Evolutionary conservation across 2,329 filamentous ascomycete genomes (phyloP).

Genomic region (Penicillium sp.): DNA sequence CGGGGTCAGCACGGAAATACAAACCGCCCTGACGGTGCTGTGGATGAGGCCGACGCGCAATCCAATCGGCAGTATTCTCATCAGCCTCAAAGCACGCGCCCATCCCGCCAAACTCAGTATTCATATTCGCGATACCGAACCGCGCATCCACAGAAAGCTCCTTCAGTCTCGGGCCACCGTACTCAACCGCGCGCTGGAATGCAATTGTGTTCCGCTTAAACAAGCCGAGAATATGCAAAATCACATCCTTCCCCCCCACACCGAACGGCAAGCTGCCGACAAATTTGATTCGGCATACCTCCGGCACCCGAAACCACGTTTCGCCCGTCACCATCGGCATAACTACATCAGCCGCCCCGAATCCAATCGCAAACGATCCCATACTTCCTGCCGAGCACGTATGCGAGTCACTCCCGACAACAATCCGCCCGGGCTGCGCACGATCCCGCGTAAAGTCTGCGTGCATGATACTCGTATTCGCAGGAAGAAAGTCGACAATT

Average conservation of each 20-base stretch:
- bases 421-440: neutral
- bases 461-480: constrained; percentile 1
- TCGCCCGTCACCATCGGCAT: neutral
- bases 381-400: neutral
- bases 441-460: constrained; percentile 2
- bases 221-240: neutral
- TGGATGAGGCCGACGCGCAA: neutral
- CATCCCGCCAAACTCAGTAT: neutral
- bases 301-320: neutral
- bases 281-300: neutral
- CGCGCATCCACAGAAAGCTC: constrained; percentile 3
- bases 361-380: neutral
- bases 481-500: neutral
- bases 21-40: neutral
- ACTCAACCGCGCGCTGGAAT: neutral
- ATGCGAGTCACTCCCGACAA: constrained; percentile 4
- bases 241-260: neutral
- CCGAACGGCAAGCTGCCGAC: neutral
- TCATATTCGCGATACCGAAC: constrained; percentile 6
- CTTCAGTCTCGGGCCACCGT: neutral
- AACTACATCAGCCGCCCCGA: constrained; percentile 6
- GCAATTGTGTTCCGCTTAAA: constrained; percentile 4
- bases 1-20: neutral
- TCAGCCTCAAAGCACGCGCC: neutral
- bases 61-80: neutral